Evolutionary conservation across 2,329 filamentous ascomycete species (phyloP).

Genomic region (Zymoseptoria ardabiliae): DNA sequence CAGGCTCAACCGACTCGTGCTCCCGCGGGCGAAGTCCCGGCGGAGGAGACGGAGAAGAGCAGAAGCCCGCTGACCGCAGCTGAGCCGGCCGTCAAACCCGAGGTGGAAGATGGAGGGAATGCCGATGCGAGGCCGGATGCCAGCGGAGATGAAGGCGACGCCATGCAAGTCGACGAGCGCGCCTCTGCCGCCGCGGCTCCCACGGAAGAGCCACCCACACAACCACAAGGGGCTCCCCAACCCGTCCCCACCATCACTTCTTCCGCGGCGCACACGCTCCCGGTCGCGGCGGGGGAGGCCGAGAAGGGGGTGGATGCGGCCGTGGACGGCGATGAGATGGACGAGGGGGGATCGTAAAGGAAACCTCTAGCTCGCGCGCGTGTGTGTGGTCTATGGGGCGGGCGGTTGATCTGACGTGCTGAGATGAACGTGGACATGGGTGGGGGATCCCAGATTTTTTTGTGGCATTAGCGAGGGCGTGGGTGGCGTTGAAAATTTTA

Average conservation of each 20-base stretch:
- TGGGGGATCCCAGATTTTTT: neutral
- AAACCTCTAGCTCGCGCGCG: no score
- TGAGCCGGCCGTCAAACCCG: constrained; percentile 3
- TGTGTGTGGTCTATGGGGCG: no score
- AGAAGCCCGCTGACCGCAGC: constrained; percentile 8
- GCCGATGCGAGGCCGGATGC: constrained; percentile 14
- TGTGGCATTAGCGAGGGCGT: neutral
- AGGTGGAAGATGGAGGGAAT: constrained; percentile 10
- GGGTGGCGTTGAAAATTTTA: neutral
- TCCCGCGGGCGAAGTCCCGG: constrained; percentile 17
- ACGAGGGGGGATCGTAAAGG: neutral
- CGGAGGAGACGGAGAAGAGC: constrained; percentile 22
- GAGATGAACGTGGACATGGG: no score
- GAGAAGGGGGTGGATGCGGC: neutral
- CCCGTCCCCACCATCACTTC: neutral
- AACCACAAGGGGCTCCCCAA: neutral
- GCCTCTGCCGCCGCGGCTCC: constrained; percentile 24
- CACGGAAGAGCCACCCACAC: constrained; percentile 23
- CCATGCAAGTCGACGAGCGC: constrained; percentile 20
- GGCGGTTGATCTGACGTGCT: no score
- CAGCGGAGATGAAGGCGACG: constrained; percentile 28
- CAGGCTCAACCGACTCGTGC: constrained; percentile 17
- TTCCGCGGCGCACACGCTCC: neutral
- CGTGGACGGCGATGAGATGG: neutral
- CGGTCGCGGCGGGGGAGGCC: neutral